Evolutionary conservation across 2,329 filamentous ascomycete species (phyloP), one percentile per base, ranked within the genome.

Genomic region (Colletotrichum abscissum): DNA sequence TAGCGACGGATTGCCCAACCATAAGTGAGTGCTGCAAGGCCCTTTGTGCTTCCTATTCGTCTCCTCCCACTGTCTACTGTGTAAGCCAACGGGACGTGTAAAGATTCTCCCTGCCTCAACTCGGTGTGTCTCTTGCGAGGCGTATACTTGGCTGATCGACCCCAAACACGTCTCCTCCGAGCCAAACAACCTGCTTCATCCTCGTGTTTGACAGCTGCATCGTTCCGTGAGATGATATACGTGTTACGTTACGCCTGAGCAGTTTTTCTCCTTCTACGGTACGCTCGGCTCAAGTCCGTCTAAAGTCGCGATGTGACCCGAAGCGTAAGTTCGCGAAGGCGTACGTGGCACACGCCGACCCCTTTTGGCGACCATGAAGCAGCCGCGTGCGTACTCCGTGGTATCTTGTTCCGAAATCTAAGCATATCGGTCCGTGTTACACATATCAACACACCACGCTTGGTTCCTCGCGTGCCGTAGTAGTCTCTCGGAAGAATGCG

Each of bases 161-260:
- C 19, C 42, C 19, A 49, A 49, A 49, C 42, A 49, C 46, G 28
- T 38, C 26, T 5, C 52, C 33, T 5, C 69, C 55, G 49, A 59
- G 60, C 70, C 60, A 60, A 30, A 70, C 62, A 49, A 28, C 57
- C 49, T 54, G 58, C 24, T 28, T 46, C 14, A 35, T 57, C n/a
- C 42, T 35, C 42, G 24, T 38, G 46, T 49, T 46, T 62, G 60
- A 65, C 58, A 69, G 54, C 38, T 59, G 65, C 69, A 63, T 22
- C 58, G n/a, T 46, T 58, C 42, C 67, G 59, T 22, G 14, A 38
- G n/a, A 42, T 28, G n/a, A 42, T 28, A n/a, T 16, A 22, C 58
- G n/a, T 57, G 63, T 68, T 55, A 67, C 64, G 64, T 68, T 68
- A 57, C 57, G 63, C 57, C 58, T 19, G 42, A 35, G 63, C 63